These are phyloP conservation scores for Staphylotrichum tortipilum DNA, from an alignment of 495 filamentous ascomycete genomes.

Conservation along the genomic window DNA sequence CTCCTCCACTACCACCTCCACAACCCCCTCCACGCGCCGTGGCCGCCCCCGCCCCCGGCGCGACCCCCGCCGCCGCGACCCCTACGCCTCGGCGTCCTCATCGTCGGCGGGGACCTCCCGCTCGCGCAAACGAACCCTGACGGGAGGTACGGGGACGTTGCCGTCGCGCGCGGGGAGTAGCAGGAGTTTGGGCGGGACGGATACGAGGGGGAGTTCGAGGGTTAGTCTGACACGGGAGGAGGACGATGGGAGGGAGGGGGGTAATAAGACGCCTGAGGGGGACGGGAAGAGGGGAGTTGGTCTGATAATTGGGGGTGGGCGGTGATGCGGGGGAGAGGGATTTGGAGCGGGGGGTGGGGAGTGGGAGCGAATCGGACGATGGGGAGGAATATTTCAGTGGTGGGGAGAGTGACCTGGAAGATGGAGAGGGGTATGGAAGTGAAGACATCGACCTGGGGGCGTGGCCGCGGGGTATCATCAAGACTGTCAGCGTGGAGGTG, in stretches of 20 bases:
- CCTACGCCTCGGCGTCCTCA: background rate
- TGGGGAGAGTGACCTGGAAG: background rate
- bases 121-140: background rate
- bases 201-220: background rate
- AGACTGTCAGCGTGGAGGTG: slow-evolving; percentile 33
- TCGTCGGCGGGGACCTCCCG: too few species aligned
- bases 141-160: background rate
- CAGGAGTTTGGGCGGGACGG: slow-evolving; percentile 4
- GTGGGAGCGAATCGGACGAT: background rate
- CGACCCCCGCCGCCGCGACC: background rate
- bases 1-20: background rate
- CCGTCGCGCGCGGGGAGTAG: slow-evolving; percentile 9
- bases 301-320: background rate
- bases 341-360: slow-evolving; percentile 4
- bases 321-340: background rate
- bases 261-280: too few species aligned
- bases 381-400: slow-evolving; percentile 7
- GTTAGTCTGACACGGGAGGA: background rate
- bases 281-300: background rate
- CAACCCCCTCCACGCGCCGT: background rate
- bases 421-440: slow-evolving; percentile 5
- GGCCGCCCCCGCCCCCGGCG: background rate
- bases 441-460: slow-evolving; percentile 19
- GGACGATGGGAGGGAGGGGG: background rate
- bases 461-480: slow-evolving; percentile 31